Evolutionary conservation across 768 basidiomycete genomes (phyloP).

Genomic region (Boletus pseudopeckii): DNA sequence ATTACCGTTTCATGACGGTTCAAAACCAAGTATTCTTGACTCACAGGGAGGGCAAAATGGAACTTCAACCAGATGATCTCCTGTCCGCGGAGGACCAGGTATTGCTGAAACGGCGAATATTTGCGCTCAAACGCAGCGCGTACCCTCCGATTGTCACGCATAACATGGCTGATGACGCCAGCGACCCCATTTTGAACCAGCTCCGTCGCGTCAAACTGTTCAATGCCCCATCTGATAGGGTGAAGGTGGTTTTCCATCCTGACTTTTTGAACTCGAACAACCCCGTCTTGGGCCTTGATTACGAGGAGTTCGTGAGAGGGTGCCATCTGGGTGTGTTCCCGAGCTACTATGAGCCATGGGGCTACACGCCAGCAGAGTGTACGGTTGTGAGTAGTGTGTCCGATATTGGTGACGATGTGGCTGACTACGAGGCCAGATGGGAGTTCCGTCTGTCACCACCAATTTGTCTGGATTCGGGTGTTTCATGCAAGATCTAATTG

Average conservation of each 20-base stretch:
- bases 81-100: constrained; percentile 92
- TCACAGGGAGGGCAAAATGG: constrained; percentile 65
- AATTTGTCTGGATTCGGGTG: constrained; percentile 98
- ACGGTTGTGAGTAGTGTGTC: constrained; percentile 71
- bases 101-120: constrained; percentile 91
- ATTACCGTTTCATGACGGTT: background rate
- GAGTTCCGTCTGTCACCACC: constrained; percentile 94
- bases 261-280: constrained; percentile 98
- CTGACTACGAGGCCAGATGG: constrained; percentile 62
- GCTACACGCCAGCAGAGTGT: constrained; percentile 96
- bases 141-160: constrained; percentile 98
- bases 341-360: constrained; percentile 96
- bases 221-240: constrained; percentile 83
- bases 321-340: constrained; percentile 99
- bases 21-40: background rate
- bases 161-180: constrained; percentile 94
- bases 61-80: constrained; percentile 71
- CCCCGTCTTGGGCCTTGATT: constrained; percentile 94
- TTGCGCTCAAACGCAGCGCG: constrained; percentile 91
- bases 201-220: constrained; percentile 92
- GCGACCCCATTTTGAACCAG: constrained; percentile 92
- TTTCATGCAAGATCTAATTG: constrained; percentile 98
- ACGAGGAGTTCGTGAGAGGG: constrained; percentile 98
- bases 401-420: background rate
- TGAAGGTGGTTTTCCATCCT: constrained; percentile 97